Evolutionary conservation across 164 flowering plant genomes (phyloP).

Genomic region (Tinospora cordifolia): DNA sequence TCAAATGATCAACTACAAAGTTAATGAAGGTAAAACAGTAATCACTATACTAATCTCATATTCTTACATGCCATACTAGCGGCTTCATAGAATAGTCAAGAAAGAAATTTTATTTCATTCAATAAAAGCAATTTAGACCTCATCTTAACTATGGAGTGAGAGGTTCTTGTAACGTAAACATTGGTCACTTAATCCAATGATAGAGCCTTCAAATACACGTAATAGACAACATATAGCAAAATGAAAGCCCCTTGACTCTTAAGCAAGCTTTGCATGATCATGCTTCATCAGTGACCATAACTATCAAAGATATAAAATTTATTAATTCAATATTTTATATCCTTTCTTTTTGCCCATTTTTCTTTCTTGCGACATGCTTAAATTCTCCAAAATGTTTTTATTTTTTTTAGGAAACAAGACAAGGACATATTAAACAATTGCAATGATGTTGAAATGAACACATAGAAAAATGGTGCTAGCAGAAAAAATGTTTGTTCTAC

Average conservation of each 20-base stretch:
- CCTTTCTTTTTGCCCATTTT: neutral
- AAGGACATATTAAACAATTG: too few relatives aligned
- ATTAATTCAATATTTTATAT: neutral
- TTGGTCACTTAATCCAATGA: neutral
- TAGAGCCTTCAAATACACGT: too few relatives aligned
- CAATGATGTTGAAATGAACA: neutral
- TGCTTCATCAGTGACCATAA: too few relatives aligned
- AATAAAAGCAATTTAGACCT: neutral
- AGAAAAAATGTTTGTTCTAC: neutral
- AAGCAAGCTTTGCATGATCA: too few relatives aligned
- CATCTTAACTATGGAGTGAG: neutral
- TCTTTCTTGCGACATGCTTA: neutral
- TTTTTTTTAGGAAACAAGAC: too few relatives aligned
- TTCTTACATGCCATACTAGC: neutral
- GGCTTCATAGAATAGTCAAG: neutral
- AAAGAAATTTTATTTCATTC: neutral
- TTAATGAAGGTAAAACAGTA: neutral
- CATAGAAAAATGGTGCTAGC: neutral
- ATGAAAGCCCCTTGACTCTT: too few relatives aligned
- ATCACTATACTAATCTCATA: neutral
- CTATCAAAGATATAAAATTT: neutral
- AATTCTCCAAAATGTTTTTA: neutral
- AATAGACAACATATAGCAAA: too few relatives aligned
- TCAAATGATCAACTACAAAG: too few relatives aligned
- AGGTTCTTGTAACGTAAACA: neutral